Evolutionary conservation across 352 stramenopile species (phyloP).

Genomic region (Phytophthora capsici): DNA sequence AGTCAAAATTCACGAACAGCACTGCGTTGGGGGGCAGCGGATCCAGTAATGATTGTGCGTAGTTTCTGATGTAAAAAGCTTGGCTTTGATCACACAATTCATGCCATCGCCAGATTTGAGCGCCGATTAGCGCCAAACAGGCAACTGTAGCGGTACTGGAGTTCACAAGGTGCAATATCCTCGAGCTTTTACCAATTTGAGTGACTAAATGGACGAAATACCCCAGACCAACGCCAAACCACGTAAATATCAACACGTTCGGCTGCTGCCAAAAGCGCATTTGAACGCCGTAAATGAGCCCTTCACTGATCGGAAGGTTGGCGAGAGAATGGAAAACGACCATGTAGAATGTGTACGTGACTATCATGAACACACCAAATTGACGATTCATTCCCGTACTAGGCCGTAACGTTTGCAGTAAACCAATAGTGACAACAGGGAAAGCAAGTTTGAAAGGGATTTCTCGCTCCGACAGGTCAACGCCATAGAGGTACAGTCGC

Average conservation of each 20-base stretch:
- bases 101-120: conserved; percentile 51
- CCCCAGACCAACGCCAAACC: conserved; percentile 71
- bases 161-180: neutral
- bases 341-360: conserved; percentile 90
- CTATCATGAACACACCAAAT: conserved; percentile 32
- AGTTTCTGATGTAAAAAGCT: conserved; percentile 81
- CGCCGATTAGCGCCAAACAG: conserved; percentile 32
- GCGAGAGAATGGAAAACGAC: conserved; percentile 94
- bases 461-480: conserved; percentile 69
- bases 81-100: conserved; percentile 56
- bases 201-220: conserved; percentile 25
- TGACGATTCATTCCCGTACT: conserved; percentile 17
- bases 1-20: conserved; percentile 93
- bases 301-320: conserved; percentile 94
- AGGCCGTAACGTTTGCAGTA: conserved; percentile 30
- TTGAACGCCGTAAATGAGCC: conserved; percentile 94
- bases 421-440: conserved; percentile 41
- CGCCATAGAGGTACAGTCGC: conserved; percentile 73
- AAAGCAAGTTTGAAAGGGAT: conserved; percentile 55
- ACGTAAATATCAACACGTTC: conserved; percentile 92
- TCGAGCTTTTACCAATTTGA: neutral
- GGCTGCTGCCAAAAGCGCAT: conserved; percentile 95
- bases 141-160: neutral
- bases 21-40: conserved; percentile 82
- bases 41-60: conserved; percentile 87